A percentile compares a stretch with the other conserved stretches of the same genome.
Conservation (phyloP, 257 asterid genomes). For the Nicotiana benthamiana region DNA sequence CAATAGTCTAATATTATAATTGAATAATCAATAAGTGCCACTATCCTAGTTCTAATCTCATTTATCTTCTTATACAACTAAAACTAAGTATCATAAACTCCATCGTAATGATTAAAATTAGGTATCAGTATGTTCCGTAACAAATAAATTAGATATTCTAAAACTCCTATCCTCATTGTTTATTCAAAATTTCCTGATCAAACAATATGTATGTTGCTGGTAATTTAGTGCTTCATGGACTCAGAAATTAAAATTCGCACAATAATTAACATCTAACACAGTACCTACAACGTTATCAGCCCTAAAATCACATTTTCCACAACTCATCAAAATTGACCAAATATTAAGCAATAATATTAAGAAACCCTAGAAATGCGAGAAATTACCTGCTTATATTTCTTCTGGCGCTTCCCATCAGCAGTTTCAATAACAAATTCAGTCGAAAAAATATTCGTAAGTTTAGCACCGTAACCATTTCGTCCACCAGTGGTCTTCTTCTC, state of each 20-base stretch:
- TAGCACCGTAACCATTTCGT: slow-evolving; percentile 94
- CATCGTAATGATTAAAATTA: not conserved
- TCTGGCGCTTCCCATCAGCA: slow-evolving; percentile 81
- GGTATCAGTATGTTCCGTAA: not conserved
- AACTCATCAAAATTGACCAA: no score
- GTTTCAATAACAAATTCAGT: slow-evolving; percentile 86
- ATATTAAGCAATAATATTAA: not conserved
- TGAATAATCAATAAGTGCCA: not conserved
- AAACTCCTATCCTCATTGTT: not conserved
- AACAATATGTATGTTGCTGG: not conserved
- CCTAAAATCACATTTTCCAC: no score
- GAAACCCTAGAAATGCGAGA: not conserved
- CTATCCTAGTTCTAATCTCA: not conserved
- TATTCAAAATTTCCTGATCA: not conserved
- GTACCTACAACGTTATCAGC: not conserved
- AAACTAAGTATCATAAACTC: not conserved
- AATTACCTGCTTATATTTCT: slow-evolving; percentile 83
- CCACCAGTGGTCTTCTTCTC: slow-evolving; percentile 97
- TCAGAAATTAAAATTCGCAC: not conserved
- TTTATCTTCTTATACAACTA: not conserved
- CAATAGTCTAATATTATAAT: not conserved
- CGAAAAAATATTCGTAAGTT: slow-evolving; percentile 85
- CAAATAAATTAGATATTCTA: not conserved
- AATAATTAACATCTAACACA: not conserved
- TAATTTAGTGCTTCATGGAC: not conserved